Base-by-base conservation (phyloP, 2,329 filamentous ascomycete genomes). In the Dendryphion nanum region DNA sequence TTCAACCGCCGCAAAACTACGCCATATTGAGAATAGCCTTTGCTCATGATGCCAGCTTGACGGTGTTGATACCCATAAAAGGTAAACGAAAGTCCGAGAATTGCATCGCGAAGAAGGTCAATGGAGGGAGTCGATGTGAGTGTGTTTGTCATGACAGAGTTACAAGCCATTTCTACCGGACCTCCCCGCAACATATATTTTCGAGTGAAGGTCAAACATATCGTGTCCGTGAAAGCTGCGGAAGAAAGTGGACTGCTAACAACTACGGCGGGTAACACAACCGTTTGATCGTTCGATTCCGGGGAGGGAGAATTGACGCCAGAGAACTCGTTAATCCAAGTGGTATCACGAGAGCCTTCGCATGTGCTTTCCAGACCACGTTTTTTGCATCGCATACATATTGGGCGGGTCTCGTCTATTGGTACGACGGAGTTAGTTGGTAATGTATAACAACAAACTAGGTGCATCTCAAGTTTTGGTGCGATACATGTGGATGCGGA, bases 1-100 rank as follows among this genome's bases (percentile, higher is more conserved):
- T 60, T 61, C 20, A 60, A 44, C 29, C 52, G 48, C 5, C 36
- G 40, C 10, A 61, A 19, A 3, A 56, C 53, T n/a, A 46, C 30
- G 13, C 56, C 56, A 17, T 61, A 61, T 6, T 50, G 35, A 6
- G 24, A 14, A 18, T 59, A 57, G 7, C 57, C 55, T 19, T 42
- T 42, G 7, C 40, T 44, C 7, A 39, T 51, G 3, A 60, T 49
- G 2, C 42, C 33, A 3, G 29, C 34, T 21, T 54, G 47, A 5
- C 44, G 43, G 35, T 61, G 48, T 21, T 57, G 55, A 29, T 38
- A 53, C 3, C 57, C 57, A 33, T 53, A 61, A 33, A 57, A 59
- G 0, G 53, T 48, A 4, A 50, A 40, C 1, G 56, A 42, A 4
- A 61, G 48, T 35, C 53, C 55, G 12, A 57, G 31, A 13, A 60